A percentile compares a stretch with the other conserved stretches of the same genome.
These are phyloP conservation scores for Colletotrichum orchidophilum DNA, from an alignment of 2,329 filamentous ascomycete species.

Conservation along the genomic window DNA sequence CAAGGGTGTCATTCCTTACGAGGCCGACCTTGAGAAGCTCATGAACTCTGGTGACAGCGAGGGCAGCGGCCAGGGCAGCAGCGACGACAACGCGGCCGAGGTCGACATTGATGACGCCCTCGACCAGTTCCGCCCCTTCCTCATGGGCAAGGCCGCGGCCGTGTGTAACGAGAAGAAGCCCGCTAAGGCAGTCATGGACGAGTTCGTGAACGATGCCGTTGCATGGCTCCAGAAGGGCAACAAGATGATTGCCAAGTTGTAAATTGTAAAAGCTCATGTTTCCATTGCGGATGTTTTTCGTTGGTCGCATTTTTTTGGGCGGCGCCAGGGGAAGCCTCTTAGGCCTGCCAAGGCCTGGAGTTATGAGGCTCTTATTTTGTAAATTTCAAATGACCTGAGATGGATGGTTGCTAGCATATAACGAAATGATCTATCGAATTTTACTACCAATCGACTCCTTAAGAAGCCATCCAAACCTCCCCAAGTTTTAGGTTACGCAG, in stretches of 20 bases:
- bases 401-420: slow-evolving; percentile 20
- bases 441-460: not conserved
- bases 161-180: slow-evolving; percentile 92
- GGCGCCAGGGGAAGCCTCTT: not conserved
- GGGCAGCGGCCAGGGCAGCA: slow-evolving; percentile 71
- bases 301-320: slow-evolving; percentile 15
- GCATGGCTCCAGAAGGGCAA: slow-evolving; percentile 74
- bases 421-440: slow-evolving; percentile 6
- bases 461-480: too few relatives aligned
- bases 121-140: slow-evolving; percentile 88
- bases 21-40: slow-evolving; percentile 91
- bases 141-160: slow-evolving; percentile 97
- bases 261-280: slow-evolving; percentile 42
- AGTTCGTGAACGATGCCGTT: slow-evolving; percentile 87
- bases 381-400: slow-evolving; percentile 22
- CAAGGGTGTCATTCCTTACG: slow-evolving; percentile 92
- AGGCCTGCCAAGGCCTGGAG: slow-evolving; percentile 15
- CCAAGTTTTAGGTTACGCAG: too few relatives aligned
- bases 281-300: slow-evolving; percentile 36
- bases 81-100: slow-evolving; percentile 72
- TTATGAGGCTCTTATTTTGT: slow-evolving; percentile 27
- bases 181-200: slow-evolving; percentile 92
- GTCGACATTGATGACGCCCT: slow-evolving; percentile 85
- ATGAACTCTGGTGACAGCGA: slow-evolving; percentile 62
- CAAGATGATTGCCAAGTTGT: slow-evolving; percentile 77